phyloP scores from a whole-genome alignment of 2,329 filamentous ascomycete genomes.

The Xylaria sp. region DNA sequence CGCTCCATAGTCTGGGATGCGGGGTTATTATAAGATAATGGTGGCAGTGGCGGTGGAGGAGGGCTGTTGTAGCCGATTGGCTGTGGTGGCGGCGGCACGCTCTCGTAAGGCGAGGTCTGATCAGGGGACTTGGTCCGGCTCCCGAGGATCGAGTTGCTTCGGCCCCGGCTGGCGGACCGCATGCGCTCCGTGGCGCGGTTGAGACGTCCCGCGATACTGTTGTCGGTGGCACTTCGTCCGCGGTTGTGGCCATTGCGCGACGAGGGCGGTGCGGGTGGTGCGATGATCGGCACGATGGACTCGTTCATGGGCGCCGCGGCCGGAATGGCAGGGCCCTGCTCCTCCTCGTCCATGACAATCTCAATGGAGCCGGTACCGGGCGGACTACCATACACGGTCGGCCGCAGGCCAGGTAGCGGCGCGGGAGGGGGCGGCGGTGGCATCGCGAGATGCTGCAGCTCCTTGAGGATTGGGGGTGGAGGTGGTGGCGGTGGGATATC shows the following conservation, averaged over 20 bases:
- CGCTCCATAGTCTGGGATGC: constrained; percentile 41
- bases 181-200: constrained; percentile 69
- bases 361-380: constrained; percentile 68
- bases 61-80: constrained; percentile 45
- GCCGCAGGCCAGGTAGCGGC: constrained; percentile 59
- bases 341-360: constrained; percentile 72
- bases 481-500: constrained; percentile 64
- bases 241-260: constrained; percentile 61
- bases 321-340: constrained; percentile 43
- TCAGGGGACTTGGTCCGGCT: constrained; percentile 54
- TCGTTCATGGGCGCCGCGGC: constrained; percentile 54
- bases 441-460: constrained; percentile 69
- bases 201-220: constrained; percentile 63
- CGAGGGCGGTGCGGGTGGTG: constrained; percentile 57
- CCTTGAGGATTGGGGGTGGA: constrained; percentile 64
- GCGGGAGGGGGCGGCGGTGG: constrained; percentile 71
- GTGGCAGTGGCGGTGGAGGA: constrained; percentile 44
- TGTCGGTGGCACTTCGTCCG: constrained; percentile 65
- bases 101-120: constrained; percentile 52
- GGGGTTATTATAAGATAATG: constrained; percentile 42
- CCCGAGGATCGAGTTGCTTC: constrained; percentile 55
- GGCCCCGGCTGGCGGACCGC: constrained; percentile 67
- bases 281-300: constrained; percentile 56
- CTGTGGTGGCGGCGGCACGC: constrained; percentile 47
- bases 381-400: constrained; percentile 54